phyloP scores from a whole-genome alignment of 208 protist genomes.

The Leishmania amazonensis region DNA sequence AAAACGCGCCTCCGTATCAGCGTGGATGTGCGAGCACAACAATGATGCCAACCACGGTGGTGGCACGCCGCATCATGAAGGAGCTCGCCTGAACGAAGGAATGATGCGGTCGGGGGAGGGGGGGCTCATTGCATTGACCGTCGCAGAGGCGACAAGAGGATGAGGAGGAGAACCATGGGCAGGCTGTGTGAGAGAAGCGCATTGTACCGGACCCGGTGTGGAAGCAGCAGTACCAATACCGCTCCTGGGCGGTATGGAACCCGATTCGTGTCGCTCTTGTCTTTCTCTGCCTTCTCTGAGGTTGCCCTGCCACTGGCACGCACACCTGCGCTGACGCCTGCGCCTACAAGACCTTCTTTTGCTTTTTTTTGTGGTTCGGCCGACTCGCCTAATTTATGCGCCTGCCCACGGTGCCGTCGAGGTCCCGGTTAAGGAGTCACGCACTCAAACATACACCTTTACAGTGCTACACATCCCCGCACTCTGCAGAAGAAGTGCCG shows the following conservation, averaged over 20 bases:
- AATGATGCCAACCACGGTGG: conserved; percentile 51
- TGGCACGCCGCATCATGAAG: conserved; percentile 53
- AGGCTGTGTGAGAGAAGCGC: background rate
- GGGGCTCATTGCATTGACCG: background rate
- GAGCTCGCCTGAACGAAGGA: conserved; percentile 29
- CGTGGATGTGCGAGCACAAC: conserved; percentile 81
- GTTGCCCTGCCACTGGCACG: background rate
- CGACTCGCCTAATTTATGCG: background rate
- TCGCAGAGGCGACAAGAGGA: background rate
- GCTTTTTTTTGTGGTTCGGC: background rate
- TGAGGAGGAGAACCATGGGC: background rate
- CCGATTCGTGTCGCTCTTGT: background rate
- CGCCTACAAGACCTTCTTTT: background rate
- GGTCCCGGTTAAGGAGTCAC: background rate
- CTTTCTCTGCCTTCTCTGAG: background rate
- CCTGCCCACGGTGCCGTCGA: background rate
- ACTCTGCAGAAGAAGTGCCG: background rate
- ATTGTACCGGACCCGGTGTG: background rate
- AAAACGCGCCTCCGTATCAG: conserved; percentile 64
- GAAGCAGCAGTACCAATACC: background rate
- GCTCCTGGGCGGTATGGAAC: background rate
- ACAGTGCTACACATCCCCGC: background rate
- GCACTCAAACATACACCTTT: background rate
- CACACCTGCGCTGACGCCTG: background rate
- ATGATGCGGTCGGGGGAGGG: background rate